Evolutionary conservation across 805 yeast genomes (phyloP), one percentile per base, ranked within the genome.

Genomic region (Yarrowia sp.): DNA sequence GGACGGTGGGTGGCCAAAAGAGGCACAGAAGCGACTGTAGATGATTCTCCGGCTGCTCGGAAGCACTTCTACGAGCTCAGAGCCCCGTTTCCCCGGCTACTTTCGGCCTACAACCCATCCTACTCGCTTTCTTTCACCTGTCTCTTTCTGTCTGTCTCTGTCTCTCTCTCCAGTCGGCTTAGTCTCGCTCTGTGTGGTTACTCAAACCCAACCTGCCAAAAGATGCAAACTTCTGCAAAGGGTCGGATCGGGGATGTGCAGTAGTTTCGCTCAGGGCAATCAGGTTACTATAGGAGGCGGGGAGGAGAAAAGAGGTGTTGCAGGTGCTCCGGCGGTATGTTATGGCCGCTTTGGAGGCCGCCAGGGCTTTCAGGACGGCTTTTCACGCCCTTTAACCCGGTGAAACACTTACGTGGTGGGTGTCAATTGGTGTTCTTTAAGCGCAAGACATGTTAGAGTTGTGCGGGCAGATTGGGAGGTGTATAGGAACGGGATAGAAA

Each of bases 161-260:
- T 5, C 9, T 48, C 53, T 22, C 36, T 48, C 49, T 19, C 32
- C 9, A 11, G 10, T 26, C 36, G 40, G 32, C 42, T 8, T 55
- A 40, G 59, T 19, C 43, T 36, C 26, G 59, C 58, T 38, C 49
- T 42, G 35, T 22, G 45, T 53, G 59, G 45, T 53, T 53, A 22
- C 63, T 41, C 22, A 41, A 56, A 41, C 48, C 63, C 63, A 41
- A 56, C 48, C 63, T 45, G 52, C 42, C 65, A 43, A 59, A 56
- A 45, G 65, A 32, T 59, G 65, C 65, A 59, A 16, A 10, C 35
- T 42, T 42, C 64, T 56, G 64, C 64, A 56, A 42, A 59, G 65
- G 50, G 65, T 56, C 63, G 63, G 63, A 56, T 56, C 63, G 63
- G 46, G 63, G 63, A 56, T 56, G 63, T 56, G 48, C 48, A 56